Evolutionary conservation across 306 rosid species (phyloP), one percentile per base, ranked within the genome.

Genomic region (Mucuna pruriens): DNA sequence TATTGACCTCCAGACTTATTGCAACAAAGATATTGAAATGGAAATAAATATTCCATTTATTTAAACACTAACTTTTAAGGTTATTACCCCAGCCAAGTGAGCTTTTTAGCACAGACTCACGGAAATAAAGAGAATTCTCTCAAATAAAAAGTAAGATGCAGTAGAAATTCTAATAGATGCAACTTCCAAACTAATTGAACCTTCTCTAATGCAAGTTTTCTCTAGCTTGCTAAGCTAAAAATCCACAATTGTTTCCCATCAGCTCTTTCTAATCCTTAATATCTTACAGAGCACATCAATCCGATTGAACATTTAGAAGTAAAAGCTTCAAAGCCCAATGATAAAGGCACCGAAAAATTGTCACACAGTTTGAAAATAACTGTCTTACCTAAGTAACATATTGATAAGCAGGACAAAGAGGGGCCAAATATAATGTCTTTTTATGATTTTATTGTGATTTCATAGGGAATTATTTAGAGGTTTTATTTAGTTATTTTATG

Each of bases 281-380:
- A 55, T 48, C 52, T 54, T 26, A 57, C 19, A 75, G 29, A 65
- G 23, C 69, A 16, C 63, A 31, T 73, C 46, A 70, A 60, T 48
- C 29, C 52, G 19, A 76, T 46, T 34, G 73, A 66, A 57, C 33
- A 66, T 67, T 58, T 16, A 9, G 74, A 9, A 72, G 57, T 19
- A 17, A 48, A 57, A 36, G 9, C 49, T 17, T 17, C 17, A 49
- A 72, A 63, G 39, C 5, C 63, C n/a, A 9, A 31, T 9, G 20
- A 44, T 25, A 34, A 17, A 51, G 65, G 40, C 46, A 55, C 23
- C 12, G 0, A 39, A 40, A 45, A 69, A 2, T 17, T 69, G 34
- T 40, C 83, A 66, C 29, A 15, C n/a, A 70, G 17, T 55, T 58
- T 79, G 39, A 9, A 42, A 66, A 42, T 25, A 57, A 67, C 55